Conservation (phyloP, 768 basidiomycete genomes). For the Tremella fuciformis region DNA sequence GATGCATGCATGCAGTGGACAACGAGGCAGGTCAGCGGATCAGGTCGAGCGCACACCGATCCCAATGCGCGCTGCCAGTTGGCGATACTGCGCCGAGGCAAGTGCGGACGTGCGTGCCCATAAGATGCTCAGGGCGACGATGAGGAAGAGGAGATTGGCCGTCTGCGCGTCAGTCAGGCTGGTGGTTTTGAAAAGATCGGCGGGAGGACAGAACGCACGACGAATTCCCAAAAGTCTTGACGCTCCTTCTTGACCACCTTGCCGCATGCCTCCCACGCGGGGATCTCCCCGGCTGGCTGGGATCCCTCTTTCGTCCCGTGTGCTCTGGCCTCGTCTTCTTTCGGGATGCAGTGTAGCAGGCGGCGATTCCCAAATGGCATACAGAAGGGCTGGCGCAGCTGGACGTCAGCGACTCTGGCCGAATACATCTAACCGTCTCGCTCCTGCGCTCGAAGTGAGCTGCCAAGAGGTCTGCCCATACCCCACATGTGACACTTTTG, state of each 20-base stretch:
- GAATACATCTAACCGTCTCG: too few species aligned
- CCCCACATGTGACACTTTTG: too few species aligned
- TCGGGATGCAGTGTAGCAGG: slow-evolving; percentile 70
- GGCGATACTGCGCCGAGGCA: slow-evolving; percentile 70
- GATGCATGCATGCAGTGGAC: too few species aligned
- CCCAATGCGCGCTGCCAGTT: slow-evolving; percentile 82
- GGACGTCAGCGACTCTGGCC: slow-evolving; percentile 18
- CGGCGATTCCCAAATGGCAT: slow-evolving; percentile 93
- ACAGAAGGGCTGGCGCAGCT: slow-evolving; percentile 86
- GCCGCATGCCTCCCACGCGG: slow-evolving; percentile 91
- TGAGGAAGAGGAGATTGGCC: slow-evolving; percentile 67
- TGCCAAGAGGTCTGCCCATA: background rate
- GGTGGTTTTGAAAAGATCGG: background rate
- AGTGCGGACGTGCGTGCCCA: slow-evolving; percentile 67
- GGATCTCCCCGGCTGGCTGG: slow-evolving; percentile 55
- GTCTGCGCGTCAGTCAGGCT: slow-evolving; percentile 37
- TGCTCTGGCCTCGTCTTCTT: slow-evolving; percentile 9
- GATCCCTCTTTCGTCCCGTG: slow-evolving; percentile 4
- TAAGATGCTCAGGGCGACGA: slow-evolving; percentile 64
- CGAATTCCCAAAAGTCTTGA: slow-evolving; percentile 85
- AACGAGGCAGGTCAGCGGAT: background rate
- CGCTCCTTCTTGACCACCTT: slow-evolving; percentile 75
- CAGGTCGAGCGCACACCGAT: slow-evolving; percentile 47
- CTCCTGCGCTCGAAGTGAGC: slow-evolving; percentile 1
- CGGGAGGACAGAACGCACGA: slow-evolving; percentile 59